Conservation (phyloP, 1,284 basidiomycete genomes). For the Lentinula novae-zelandiae region DNA sequence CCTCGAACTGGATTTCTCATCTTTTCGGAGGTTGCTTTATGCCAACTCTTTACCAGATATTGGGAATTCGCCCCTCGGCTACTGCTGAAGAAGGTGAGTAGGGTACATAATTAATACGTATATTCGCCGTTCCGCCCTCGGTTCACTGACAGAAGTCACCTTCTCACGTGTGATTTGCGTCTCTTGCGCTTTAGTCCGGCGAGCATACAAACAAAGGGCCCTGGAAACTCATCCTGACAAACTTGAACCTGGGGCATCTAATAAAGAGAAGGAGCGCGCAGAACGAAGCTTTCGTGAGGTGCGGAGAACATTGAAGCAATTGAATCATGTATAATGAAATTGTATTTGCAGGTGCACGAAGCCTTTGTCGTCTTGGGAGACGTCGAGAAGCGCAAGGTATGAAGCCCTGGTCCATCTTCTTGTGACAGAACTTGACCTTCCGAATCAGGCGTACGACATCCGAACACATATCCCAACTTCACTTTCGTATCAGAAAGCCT, state of each 20-base stretch:
- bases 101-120: not conserved
- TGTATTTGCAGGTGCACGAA: slow-evolving; percentile 41
- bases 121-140: not conserved
- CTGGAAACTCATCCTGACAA: slow-evolving; percentile 68
- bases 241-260: slow-evolving; percentile 43
- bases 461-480: slow-evolving; percentile 25
- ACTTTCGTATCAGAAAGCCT: not conserved
- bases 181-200: slow-evolving; percentile 41
- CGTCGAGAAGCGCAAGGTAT: slow-evolving; percentile 52
- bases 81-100: slow-evolving; percentile 5
- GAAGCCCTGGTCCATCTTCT: slow-evolving; percentile 11
- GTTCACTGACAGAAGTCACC: not conserved
- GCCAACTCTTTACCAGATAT: slow-evolving; percentile 5
- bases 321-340: not conserved
- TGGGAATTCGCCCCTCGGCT: slow-evolving; percentile 5
- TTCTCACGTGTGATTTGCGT: not conserved
- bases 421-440: slow-evolving; percentile 4
- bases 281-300: slow-evolving; percentile 50
- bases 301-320: not conserved
- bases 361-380: slow-evolving; percentile 58
- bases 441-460: slow-evolving; percentile 52
- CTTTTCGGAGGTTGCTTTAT: not conserved
- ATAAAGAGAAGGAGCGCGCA: slow-evolving; percentile 43
- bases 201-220: slow-evolving; percentile 57
- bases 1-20: not conserved